These are phyloP conservation scores for Eutypa lata DNA, from an alignment of 2,329 filamentous ascomycete genomes.

Conservation along the genomic window DNA sequence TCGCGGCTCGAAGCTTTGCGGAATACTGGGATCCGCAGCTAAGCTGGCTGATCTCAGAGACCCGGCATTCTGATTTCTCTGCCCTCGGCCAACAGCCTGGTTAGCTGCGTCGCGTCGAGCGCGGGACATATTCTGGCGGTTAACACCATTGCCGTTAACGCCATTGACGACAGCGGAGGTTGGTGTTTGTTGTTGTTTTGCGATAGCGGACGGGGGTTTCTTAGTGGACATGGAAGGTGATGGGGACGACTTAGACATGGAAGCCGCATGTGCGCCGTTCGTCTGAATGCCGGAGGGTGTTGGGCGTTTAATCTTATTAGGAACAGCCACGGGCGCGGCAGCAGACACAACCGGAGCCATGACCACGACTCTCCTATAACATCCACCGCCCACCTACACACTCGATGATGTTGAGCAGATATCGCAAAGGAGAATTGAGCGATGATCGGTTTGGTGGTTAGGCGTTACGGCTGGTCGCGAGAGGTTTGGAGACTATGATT, in stretches of 20 bases:
- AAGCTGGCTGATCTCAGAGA: conserved; percentile 46
- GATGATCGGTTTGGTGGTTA: neutral
- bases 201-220: conserved; percentile 44
- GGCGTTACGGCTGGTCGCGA: neutral
- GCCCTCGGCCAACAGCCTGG: conserved; percentile 43
- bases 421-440: neutral
- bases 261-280: conserved; percentile 49
- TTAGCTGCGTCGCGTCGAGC: conserved; percentile 54
- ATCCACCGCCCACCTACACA: conserved; percentile 1
- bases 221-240: conserved; percentile 56
- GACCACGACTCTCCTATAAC: conserved; percentile 17
- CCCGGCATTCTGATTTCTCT: conserved; percentile 47
- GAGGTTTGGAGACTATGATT: neutral
- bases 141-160: conserved; percentile 40
- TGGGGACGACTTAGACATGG: conserved; percentile 54
- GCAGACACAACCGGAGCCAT: conserved; percentile 58
- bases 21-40: conserved; percentile 37
- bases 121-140: conserved; percentile 50
- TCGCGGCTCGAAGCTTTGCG: conserved; percentile 40
- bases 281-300: conserved; percentile 63
- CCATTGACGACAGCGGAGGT: conserved; percentile 38
- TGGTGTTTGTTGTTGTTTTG: conserved; percentile 42
- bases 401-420: conserved; percentile 2
- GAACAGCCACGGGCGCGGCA: conserved; percentile 28
- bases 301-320: conserved; percentile 66